Percentiles rank a stretch among this genome's conserved stretches.
phyloP scores from a whole-genome alignment of 129 eudicot genomes.

The Flaveria bidentis region DNA sequence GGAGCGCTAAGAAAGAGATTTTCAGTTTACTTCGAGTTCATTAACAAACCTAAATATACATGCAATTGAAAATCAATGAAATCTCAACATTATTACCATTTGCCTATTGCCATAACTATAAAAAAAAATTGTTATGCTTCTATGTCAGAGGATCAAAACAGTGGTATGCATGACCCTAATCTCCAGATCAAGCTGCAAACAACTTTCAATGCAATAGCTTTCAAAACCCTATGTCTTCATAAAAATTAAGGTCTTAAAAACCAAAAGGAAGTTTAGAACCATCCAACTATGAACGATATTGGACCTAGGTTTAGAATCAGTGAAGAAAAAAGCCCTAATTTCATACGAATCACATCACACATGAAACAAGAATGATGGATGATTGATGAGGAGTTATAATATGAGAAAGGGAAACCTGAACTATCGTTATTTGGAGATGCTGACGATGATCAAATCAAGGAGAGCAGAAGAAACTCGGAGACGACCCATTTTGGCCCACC shows the following conservation, averaged over 20 bases:
- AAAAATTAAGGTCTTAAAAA: not conserved
- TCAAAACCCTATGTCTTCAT: not conserved
- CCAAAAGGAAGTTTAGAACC: not conserved
- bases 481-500: not conserved
- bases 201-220: no score
- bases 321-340: not conserved
- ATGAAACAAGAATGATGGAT: not conserved
- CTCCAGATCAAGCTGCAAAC: not conserved
- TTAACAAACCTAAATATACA: not conserved
- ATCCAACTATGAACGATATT: not conserved
- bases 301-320: not conserved
- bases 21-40: not conserved
- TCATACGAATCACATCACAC: no score
- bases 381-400: not conserved
- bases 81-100: no score
- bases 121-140: no score
- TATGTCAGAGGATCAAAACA: no score
- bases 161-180: not conserved
- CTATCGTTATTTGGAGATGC: not conserved
- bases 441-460: not conserved
- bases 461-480: slow-evolving; percentile 1
- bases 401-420: slow-evolving; percentile 9
- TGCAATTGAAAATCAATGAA: not conserved
- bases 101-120: no score
- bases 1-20: no score